These are phyloP conservation scores for Jimgerdemannia flammicorona DNA, from an alignment of 192 early-diverging fungal species.

Conservation along the genomic window DNA sequence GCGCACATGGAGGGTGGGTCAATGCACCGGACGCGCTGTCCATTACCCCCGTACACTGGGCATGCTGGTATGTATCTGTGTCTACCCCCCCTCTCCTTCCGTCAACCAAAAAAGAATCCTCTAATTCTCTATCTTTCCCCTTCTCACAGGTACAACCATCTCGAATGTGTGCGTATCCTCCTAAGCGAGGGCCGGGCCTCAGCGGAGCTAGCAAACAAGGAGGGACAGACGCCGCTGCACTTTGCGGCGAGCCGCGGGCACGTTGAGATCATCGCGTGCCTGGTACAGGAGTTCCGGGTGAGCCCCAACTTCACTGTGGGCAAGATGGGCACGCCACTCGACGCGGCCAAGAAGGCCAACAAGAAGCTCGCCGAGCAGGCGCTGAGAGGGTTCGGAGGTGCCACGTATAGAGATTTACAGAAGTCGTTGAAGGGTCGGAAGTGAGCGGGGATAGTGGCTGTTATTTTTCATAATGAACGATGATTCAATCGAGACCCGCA, in stretches of 20 bases:
- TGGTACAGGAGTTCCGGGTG: constrained; percentile 16
- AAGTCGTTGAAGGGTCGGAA: not conserved
- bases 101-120: not conserved
- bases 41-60: not conserved
- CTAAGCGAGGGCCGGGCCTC: not conserved
- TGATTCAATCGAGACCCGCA: too few relatives aligned
- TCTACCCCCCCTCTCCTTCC: not conserved
- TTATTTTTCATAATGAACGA: too few relatives aligned
- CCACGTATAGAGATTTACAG: not conserved
- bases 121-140: not conserved
- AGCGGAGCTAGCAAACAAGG: not conserved
- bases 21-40: not conserved
- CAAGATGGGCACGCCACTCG: constrained; percentile 19
- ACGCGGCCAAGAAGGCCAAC: constrained; percentile 10
- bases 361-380: not conserved
- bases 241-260: constrained; percentile 16
- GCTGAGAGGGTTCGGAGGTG: not conserved
- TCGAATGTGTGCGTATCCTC: not conserved
- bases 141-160: not conserved
- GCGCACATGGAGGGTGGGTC: not conserved
- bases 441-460: not conserved
- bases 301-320: constrained; percentile 17
- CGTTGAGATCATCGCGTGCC: constrained; percentile 8
- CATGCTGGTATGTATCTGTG: not conserved
- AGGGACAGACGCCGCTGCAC: constrained; percentile 38